A percentile compares a stretch with the other conserved stretches of the same genome.
Evolutionary conservation across 1,284 basidiomycete genomes (phyloP).

Genomic region (Phylloporus sp.): DNA sequence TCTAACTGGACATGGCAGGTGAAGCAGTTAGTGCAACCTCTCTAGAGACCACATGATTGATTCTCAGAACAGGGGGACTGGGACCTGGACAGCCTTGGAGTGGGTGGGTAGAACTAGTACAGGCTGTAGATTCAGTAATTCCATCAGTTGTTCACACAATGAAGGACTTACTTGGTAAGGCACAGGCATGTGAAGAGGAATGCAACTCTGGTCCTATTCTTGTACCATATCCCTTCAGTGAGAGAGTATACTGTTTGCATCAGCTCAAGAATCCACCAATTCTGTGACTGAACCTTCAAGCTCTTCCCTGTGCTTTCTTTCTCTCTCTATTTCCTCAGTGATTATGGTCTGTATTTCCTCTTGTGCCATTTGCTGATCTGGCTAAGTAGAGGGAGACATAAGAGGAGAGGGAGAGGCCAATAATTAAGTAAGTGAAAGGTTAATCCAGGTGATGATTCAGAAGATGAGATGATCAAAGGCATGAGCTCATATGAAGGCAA

Average conservation of each 20-base stretch:
- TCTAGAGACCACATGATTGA: slow-evolving; percentile 31
- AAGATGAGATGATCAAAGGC: slow-evolving; percentile 43
- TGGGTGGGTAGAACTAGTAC: slow-evolving; percentile 57
- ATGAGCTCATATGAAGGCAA: slow-evolving; percentile 42
- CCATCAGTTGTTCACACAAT: slow-evolving; percentile 65
- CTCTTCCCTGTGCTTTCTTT: slow-evolving; percentile 12
- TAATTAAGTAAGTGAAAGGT: slow-evolving; percentile 43
- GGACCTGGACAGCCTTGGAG: slow-evolving; percentile 48
- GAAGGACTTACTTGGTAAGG: slow-evolving; percentile 55
- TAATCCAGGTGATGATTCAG: slow-evolving; percentile 39
- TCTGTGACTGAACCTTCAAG: slow-evolving; percentile 31
- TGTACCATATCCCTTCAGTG: slow-evolving; percentile 31
- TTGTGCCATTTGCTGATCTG: slow-evolving; percentile 10
- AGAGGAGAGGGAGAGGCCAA: slow-evolving; percentile 44
- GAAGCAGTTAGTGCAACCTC: slow-evolving; percentile 19
- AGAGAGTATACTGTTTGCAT: slow-evolving; percentile 38
- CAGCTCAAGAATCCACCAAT: slow-evolving; percentile 36
- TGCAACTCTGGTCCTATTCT: slow-evolving; percentile 31
- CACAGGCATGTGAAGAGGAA: slow-evolving; percentile 50
- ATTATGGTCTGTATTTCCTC: slow-evolving; percentile 29
- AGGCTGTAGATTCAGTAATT: slow-evolving; percentile 58
- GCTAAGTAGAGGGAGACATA: slow-evolving; percentile 36
- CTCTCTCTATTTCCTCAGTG: slow-evolving; percentile 17
- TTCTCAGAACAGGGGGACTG: slow-evolving; percentile 33
- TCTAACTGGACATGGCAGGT: slow-evolving; percentile 16